Evolutionary conservation across 805 yeast species (phyloP).

Genomic region (Yamadazyma sp.): DNA sequence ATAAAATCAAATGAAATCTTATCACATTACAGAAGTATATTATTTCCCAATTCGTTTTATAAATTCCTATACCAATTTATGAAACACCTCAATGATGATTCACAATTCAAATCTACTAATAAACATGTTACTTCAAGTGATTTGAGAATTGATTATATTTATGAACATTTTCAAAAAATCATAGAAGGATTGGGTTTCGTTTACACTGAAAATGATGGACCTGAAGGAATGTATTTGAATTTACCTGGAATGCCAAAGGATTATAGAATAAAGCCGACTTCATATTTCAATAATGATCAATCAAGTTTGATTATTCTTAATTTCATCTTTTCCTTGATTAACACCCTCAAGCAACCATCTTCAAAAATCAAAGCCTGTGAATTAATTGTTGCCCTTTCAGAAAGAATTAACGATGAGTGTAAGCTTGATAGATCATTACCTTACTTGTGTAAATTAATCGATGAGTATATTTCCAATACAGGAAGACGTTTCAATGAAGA

Average conservation of each 20-base stretch:
- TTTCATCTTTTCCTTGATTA: slow-evolving; percentile 54
- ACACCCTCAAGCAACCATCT: slow-evolving; percentile 57
- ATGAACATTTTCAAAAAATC: slow-evolving; percentile 53
- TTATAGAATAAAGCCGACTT: slow-evolving; percentile 41
- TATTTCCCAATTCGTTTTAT: slow-evolving; percentile 69
- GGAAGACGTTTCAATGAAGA: slow-evolving; percentile 4
- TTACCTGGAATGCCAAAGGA: slow-evolving; percentile 49
- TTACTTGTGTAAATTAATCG: slow-evolving; percentile 66
- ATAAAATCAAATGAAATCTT: slow-evolving; percentile 54
- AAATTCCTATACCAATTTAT: slow-evolving; percentile 69
- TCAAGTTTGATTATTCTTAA: slow-evolving; percentile 57
- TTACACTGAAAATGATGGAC: slow-evolving; percentile 11
- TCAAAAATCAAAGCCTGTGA: slow-evolving; percentile 72
- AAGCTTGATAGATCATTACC: slow-evolving; percentile 87
- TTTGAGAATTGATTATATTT: slow-evolving; percentile 56
- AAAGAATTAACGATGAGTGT: slow-evolving; percentile 73
- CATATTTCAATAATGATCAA: slow-evolving; percentile 19
- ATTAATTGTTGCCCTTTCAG: slow-evolving; percentile 70
- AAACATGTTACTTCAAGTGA: slow-evolving; percentile 29
- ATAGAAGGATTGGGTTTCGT: slow-evolving; percentile 20
- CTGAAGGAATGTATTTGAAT: slow-evolving; percentile 29
- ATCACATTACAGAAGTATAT: slow-evolving; percentile 39
- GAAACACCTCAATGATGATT: slow-evolving; percentile 25
- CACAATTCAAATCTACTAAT: slow-evolving; percentile 12
- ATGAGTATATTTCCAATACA: slow-evolving; percentile 44